Evolutionary conservation across 2,329 filamentous ascomycete species (phyloP).

Genomic region (Trichophyton simii): DNA sequence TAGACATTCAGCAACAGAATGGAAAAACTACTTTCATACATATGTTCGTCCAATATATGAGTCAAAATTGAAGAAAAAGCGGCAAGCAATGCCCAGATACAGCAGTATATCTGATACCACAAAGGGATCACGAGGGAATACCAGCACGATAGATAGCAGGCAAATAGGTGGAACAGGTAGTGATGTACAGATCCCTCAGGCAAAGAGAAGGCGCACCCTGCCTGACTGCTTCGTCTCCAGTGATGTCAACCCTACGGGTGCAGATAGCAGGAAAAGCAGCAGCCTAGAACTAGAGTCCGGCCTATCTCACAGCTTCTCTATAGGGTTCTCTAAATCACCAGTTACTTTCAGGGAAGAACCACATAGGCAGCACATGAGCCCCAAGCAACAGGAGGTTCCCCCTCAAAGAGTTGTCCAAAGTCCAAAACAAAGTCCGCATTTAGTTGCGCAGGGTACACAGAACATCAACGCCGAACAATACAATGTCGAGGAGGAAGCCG

Average conservation of each 20-base stretch:
- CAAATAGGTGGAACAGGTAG: neutral
- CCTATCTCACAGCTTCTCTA: neutral
- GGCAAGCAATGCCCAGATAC: neutral
- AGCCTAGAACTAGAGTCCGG: neutral
- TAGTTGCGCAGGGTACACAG: too few relatives aligned
- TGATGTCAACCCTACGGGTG: neutral
- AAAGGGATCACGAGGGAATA: neutral
- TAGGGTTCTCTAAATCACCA: neutral
- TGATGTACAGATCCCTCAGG: neutral
- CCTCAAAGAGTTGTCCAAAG: neutral
- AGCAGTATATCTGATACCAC: neutral
- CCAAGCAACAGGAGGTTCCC: neutral
- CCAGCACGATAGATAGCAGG: too few relatives aligned
- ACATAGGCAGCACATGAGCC: neutral
- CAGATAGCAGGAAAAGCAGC: neutral
- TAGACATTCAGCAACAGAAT: constrained; percentile 9
- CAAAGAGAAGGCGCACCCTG: neutral
- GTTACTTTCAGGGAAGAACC: neutral
- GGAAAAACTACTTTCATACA: constrained; percentile 11
- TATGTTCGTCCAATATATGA: constrained; percentile 9
- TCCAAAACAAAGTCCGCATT: neutral
- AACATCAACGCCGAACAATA: neutral
- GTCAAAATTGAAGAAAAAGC: neutral
- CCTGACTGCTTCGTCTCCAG: neutral
- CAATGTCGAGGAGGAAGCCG: neutral